Evolutionary conservation across 1,284 basidiomycete species (phyloP), one percentile per base, ranked within the genome.

Genomic region (Peniophora sp.): DNA sequence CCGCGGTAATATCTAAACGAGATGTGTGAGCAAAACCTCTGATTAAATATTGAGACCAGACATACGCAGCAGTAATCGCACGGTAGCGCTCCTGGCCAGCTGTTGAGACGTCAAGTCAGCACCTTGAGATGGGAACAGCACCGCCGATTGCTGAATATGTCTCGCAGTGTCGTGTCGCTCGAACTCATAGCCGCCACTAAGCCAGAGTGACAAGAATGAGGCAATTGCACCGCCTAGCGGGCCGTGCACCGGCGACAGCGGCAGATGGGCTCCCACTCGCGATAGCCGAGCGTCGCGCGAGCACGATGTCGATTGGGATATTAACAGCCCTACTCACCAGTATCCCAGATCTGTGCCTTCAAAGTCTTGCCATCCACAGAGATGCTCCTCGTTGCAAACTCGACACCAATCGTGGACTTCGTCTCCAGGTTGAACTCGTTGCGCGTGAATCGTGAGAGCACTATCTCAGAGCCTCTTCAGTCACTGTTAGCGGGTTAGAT

Each of bases 261-360:
- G 12, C 27, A 32, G 27, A 32, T 32, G 27, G 12, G 19, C 17
- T 19, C 12, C 20, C 16, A 27, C 36, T 16, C 3, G 16, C 17
- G 17, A 27, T 12, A n/a, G 17, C 24, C 14, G 25, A 50, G 20
- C 45, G 3, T 20, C 32, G 45, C 14, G 12, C n/a, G 20, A 17
- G 32, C 20, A 19, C 34, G 45, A 17, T 25, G 27, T 12, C 44
- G 41, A 22, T 22, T 41, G 14, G 32, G 23, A 25, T 24, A 47
- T 39, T 38, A 14, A 24, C 41, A 45, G 19, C 32, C 17, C 36
- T 70, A 16, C 78, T 57, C 55, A 91, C 90, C 91, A 62, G 94
- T 98, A 73, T 99, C 97, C 96, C 96, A 99, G 62, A 99, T 98
- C 73, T 99, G 96, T 25, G 96, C 96, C 74, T 99, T 99, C 62